These are phyloP conservation scores for Leccinum ochraceum DNA, from an alignment of 768 basidiomycete species.

Conservation along the genomic window DNA sequence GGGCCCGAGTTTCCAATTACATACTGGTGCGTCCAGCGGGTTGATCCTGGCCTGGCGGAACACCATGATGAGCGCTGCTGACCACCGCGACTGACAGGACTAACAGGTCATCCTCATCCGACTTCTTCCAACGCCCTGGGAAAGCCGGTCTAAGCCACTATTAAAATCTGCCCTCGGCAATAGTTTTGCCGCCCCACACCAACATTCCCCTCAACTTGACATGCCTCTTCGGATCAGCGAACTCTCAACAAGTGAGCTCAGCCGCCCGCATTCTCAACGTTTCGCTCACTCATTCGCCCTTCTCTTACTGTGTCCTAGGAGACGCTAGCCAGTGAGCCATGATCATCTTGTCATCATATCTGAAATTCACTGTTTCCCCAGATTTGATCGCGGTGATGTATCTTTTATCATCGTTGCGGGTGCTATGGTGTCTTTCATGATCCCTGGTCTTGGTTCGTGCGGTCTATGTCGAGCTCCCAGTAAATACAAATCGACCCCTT, in stretches of 20 bases:
- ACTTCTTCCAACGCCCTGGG: not conserved
- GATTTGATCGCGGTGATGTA: conserved; percentile 72
- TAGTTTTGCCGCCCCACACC: not conserved
- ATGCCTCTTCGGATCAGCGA: not conserved
- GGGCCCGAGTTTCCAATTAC: not conserved
- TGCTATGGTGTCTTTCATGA: conserved; percentile 75
- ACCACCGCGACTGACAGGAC: no score
- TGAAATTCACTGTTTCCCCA: conserved; percentile 26
- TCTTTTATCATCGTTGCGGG: conserved; percentile 69
- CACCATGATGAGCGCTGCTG: no score
- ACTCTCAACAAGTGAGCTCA: not conserved
- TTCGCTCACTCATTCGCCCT: conserved; percentile 6
- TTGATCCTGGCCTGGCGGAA: no score
- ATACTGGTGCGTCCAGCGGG: no score
- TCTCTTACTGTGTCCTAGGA: conserved; percentile 17
- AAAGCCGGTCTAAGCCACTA: not conserved
- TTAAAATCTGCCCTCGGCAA: conserved; percentile 7
- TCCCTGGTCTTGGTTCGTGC: conserved; percentile 65
- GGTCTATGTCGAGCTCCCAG: conserved; percentile 1
- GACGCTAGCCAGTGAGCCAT: conserved; percentile 31
- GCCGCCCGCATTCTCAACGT: not conserved
- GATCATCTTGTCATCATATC: not conserved
- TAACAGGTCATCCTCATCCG: not conserved
- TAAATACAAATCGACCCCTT: not conserved
- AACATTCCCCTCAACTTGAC: not conserved